Evolutionary conservation across 371 early-diverging fungal species (phyloP), one percentile per base, ranked within the genome.

Genomic region (Mortierella sp.): DNA sequence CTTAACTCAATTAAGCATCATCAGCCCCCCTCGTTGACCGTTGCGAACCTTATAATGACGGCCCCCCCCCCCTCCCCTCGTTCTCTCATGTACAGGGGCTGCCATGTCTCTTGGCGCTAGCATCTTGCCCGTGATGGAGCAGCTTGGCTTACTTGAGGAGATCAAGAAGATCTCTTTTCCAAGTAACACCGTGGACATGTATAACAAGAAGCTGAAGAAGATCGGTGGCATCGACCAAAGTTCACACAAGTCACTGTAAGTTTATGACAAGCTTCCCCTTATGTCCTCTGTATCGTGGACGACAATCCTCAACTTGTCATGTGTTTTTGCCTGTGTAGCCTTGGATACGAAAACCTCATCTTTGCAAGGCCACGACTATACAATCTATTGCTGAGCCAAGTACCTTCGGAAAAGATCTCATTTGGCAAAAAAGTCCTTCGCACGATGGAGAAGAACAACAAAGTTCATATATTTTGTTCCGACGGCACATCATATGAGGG

Each of bases 291-390:
- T 28, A 28, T 18, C 34, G 31, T 52, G 13, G 52, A 42, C n/a
- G 28, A 56, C 30, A 43, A 41, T 26, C 19, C 10, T 26, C 5
- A 56, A 24, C 5, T 14, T 34, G 18, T 16, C 12, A 26, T 45
- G 28, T 42, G 46, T 18, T 28, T 56, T n/a, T 21, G 14, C 18
- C 28, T 28, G 21, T 16, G 0, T 28, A 61, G 61, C 21, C 19
- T 46, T 24, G 61, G 61, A 2, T 42, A 49, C 14, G 52, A 60
- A 24, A 42, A 28, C 12, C 23, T 51, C 30, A 23, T 60, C 3
- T 41, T 60, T 30, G 50, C 61, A 10, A 50, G 61, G 10, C 65
- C 65, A n/a, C 19, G 42, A 5, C 47, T 64, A n/a, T 64, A 64
- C 26, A 27, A 38, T 1, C n/a, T 61, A 23, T 13, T 54, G n/a